phyloP scores from a whole-genome alignment of 2,329 filamentous ascomycete genomes.

The Blastomyces percursus region DNA sequence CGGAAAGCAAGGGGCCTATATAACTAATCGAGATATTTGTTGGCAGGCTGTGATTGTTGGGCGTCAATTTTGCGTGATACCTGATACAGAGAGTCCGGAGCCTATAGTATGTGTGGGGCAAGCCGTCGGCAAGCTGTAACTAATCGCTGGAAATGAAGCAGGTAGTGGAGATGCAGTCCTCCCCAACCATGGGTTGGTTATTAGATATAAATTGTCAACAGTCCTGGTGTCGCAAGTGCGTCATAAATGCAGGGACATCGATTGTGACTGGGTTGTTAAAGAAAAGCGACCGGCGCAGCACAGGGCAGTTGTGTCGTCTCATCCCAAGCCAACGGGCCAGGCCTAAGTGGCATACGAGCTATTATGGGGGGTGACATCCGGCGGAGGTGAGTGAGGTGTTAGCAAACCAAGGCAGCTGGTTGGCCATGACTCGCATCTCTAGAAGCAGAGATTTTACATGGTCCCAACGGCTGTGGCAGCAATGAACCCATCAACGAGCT shows the following conservation, averaged over 20 bases:
- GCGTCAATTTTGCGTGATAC: slow-evolving; percentile 4
- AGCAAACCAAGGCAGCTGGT: neutral
- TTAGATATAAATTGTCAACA: neutral
- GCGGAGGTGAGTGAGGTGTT: neutral
- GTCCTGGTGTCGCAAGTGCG: slow-evolving; percentile 2
- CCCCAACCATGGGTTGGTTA: neutral
- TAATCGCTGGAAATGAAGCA: slow-evolving; percentile 1
- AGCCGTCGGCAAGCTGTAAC: neutral
- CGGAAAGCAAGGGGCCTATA: neutral
- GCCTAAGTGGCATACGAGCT: neutral
- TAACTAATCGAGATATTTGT: neutral
- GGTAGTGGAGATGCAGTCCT: neutral
- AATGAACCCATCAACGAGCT: no score
- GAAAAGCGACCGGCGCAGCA: neutral
- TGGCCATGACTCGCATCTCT: neutral
- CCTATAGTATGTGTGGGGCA: neutral
- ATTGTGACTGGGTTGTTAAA: neutral
- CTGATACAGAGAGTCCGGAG: neutral
- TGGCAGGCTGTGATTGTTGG: slow-evolving; percentile 9
- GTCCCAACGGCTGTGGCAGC: neutral
- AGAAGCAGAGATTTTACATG: neutral
- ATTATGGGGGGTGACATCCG: neutral
- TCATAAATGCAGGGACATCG: slow-evolving; percentile 2
- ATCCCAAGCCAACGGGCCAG: neutral
- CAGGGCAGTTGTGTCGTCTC: neutral